Conservation (phyloP, 495 filamentous ascomycete genomes). For the Pyrenopolyporus hunteri region DNA sequence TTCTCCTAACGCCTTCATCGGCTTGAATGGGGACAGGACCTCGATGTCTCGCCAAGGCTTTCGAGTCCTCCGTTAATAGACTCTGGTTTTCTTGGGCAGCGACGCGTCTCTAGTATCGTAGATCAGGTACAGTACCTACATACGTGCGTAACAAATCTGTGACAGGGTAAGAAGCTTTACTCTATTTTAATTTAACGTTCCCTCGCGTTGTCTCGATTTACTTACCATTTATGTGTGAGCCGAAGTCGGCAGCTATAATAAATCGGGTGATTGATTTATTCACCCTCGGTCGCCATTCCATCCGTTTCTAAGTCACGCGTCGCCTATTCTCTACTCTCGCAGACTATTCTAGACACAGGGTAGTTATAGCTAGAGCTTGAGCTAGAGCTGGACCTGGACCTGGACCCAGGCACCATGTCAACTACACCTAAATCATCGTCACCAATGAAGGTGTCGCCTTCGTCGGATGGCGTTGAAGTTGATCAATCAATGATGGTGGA, state of each 20-base stretch:
- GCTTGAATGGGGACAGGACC: no score
- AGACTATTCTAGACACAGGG: slow-evolving; percentile 25
- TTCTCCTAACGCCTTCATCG: slow-evolving; percentile 7
- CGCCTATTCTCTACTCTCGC: slow-evolving; percentile 22
- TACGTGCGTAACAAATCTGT: no score
- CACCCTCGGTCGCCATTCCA: slow-evolving; percentile 12
- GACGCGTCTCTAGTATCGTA: slow-evolving; percentile 16
- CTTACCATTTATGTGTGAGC: slow-evolving; percentile 3
- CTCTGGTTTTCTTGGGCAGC: slow-evolving; percentile 34
- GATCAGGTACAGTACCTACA: slow-evolving; percentile 27
- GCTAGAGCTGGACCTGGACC: no score
- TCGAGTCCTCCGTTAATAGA: slow-evolving; percentile 4
- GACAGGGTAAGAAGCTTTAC: neutral
- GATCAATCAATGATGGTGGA: slow-evolving; percentile 46
- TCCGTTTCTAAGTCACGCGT: slow-evolving; percentile 27
- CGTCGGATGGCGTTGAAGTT: slow-evolving; percentile 23
- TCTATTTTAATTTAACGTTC: neutral
- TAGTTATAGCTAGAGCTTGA: neutral
- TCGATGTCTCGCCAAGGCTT: neutral
- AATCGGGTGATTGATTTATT: slow-evolving; percentile 14
- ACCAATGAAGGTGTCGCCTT: slow-evolving; percentile 25
- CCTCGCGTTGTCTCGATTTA: slow-evolving; percentile 1
- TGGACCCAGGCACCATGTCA: slow-evolving; percentile 40
- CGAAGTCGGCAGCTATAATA: neutral
- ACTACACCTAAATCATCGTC: slow-evolving; percentile 39